These are phyloP conservation scores for Lepiota brunneoincarnata DNA, from an alignment of 768 basidiomycete genomes.

Conservation along the genomic window DNA sequence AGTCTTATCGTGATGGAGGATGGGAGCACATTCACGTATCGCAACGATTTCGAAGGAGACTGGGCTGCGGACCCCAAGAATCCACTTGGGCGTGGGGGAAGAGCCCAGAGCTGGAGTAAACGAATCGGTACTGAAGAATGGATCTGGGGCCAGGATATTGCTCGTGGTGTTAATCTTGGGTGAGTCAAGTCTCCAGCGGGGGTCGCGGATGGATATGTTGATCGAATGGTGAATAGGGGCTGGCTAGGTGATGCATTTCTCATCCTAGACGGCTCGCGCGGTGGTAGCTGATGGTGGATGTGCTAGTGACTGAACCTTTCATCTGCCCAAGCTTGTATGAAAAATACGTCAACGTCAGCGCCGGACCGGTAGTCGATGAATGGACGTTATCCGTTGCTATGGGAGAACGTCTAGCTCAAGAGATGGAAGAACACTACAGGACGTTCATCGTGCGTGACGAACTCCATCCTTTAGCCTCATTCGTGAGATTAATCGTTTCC, in stretches of 20 bases:
- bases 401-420: slow-evolving; percentile 59
- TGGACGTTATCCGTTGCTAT: slow-evolving; percentile 73
- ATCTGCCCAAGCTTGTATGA: slow-evolving; percentile 70
- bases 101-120: slow-evolving; percentile 76
- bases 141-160: slow-evolving; percentile 64
- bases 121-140: slow-evolving; percentile 70
- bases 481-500: neutral
- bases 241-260: slow-evolving; percentile 38
- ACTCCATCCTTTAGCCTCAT: neutral
- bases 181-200: slow-evolving; percentile 23
- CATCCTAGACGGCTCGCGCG: neutral
- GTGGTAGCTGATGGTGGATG: neutral
- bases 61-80: slow-evolving; percentile 74
- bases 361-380: slow-evolving; percentile 57
- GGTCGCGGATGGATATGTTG: too few species aligned
- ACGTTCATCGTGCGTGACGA: slow-evolving; percentile 33
- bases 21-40: slow-evolving; percentile 77
- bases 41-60: slow-evolving; percentile 74
- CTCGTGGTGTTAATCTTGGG: slow-evolving; percentile 59
- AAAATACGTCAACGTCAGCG: slow-evolving; percentile 45
- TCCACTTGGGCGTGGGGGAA: slow-evolving; percentile 73
- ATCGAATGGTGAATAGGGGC: slow-evolving; percentile 31
- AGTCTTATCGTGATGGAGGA: slow-evolving; percentile 67
- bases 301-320: slow-evolving; percentile 70
- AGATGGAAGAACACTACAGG: slow-evolving; percentile 78